Conservation (phyloP, 2,329 filamentous ascomycete genomes). For the Trichoderma atroviride region DNA sequence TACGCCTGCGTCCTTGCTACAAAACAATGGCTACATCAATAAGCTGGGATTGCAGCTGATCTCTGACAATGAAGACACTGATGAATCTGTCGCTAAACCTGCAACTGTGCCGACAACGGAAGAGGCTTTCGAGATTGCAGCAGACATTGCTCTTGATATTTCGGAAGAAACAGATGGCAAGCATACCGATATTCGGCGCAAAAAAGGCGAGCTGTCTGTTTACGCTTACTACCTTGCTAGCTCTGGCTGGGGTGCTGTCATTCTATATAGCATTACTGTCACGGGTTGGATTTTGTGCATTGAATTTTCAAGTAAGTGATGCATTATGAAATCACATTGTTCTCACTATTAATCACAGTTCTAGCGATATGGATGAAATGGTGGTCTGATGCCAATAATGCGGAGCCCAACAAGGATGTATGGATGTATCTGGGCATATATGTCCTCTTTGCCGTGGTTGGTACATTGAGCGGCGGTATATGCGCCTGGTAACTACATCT, state of each 20-base stretch:
- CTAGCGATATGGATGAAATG: conserved; percentile 25
- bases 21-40: conserved; percentile 15
- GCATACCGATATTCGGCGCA: conserved; percentile 22
- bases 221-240: conserved; percentile 22
- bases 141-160: background rate
- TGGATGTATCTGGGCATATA: conserved; percentile 24
- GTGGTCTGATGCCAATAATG: conserved; percentile 24
- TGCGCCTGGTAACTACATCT: conserved; percentile 7
- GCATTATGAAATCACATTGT: background rate
- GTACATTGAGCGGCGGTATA: background rate
- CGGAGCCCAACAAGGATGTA: conserved; percentile 17
- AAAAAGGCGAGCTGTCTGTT: conserved; percentile 21
- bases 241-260: conserved; percentile 14
- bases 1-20: background rate
- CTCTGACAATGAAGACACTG: background rate
- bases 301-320: conserved; percentile 21
- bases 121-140: conserved; percentile 14
- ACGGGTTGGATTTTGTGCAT: conserved; percentile 21
- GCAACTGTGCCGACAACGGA: background rate
- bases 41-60: conserved; percentile 14
- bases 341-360: too few relatives aligned
- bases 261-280: background rate
- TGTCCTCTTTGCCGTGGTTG: conserved; percentile 4
- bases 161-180: conserved; percentile 14
- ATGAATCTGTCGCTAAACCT: background rate